Percentiles rank a stretch among this genome's conserved stretches.
phyloP scores from a whole-genome alignment of 495 filamentous ascomycete species.

The Daldinia loculata region DNA sequence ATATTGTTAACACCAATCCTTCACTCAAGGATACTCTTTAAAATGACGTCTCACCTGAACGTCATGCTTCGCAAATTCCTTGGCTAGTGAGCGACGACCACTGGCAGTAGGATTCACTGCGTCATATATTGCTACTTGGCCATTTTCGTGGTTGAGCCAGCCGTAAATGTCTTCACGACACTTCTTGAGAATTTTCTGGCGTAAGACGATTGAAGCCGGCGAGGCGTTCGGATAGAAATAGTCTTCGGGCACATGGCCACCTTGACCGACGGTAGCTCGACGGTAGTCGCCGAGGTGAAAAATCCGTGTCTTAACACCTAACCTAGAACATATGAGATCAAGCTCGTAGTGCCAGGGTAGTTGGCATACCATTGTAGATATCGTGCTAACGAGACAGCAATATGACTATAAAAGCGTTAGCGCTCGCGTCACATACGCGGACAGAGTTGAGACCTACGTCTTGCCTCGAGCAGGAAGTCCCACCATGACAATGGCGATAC shows the following conservation, averaged over 20 bases:
- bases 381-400: constrained; percentile 91
- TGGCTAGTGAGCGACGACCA: constrained; percentile 86
- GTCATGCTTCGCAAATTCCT: constrained; percentile 95
- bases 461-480: constrained; percentile 96
- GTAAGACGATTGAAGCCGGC: constrained; percentile 82
- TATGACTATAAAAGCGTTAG: constrained; percentile 69
- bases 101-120: constrained; percentile 92
- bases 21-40: background rate
- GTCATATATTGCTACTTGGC: constrained; percentile 98
- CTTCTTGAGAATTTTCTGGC: constrained; percentile 96
- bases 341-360: background rate
- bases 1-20: constrained; percentile 20
- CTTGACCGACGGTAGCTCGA: constrained; percentile 84
- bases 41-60: constrained; percentile 70
- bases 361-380: constrained; percentile 87
- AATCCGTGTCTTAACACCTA: constrained; percentile 96
- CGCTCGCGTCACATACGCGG: background rate
- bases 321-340: constrained; percentile 61
- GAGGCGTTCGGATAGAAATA: constrained; percentile 98
- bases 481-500: constrained; percentile 96
- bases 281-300: constrained; percentile 98
- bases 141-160: constrained; percentile 95
- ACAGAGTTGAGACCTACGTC: constrained; percentile 68
- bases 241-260: constrained; percentile 90
- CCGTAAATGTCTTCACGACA: constrained; percentile 97